Conservation (phyloP, 805 yeast species). For the Sugiyamaella floridensis region DNA sequence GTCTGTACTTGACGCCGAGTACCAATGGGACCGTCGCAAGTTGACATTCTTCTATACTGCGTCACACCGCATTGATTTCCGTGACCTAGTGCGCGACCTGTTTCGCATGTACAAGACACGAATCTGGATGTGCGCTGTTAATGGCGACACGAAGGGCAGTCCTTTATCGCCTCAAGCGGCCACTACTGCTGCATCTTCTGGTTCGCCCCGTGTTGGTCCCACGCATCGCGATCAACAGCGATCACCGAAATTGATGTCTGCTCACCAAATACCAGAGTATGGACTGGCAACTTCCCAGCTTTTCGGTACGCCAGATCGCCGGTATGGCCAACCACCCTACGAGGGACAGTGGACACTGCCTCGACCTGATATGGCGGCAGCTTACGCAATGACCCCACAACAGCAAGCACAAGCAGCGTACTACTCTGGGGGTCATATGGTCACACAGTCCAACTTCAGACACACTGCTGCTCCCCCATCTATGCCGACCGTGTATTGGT, state of each 20-base stretch:
- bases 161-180: background rate
- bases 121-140: constrained; percentile 82
- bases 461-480: background rate
- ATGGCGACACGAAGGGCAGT: constrained; percentile 4
- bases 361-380: background rate
- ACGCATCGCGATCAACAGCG: background rate
- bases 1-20: constrained; percentile 71
- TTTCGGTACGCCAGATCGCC: background rate
- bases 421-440: background rate
- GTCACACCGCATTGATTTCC: constrained; percentile 62
- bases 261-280: background rate
- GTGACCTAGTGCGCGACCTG: constrained; percentile 69
- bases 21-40: constrained; percentile 79
- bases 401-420: background rate
- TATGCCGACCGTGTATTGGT: constrained; percentile 4
- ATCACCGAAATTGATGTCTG: background rate
- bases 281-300: constrained; percentile 6
- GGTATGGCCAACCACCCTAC: background rate
- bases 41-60: constrained; percentile 69
- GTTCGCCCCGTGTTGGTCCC: background rate
- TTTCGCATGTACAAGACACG: constrained; percentile 72
- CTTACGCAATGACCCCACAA: background rate
- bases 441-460: background rate
- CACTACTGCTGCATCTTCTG: constrained; percentile 7
- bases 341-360: background rate